Conservation (phyloP, 305 asterid genomes). For the Withania somnifera region DNA sequence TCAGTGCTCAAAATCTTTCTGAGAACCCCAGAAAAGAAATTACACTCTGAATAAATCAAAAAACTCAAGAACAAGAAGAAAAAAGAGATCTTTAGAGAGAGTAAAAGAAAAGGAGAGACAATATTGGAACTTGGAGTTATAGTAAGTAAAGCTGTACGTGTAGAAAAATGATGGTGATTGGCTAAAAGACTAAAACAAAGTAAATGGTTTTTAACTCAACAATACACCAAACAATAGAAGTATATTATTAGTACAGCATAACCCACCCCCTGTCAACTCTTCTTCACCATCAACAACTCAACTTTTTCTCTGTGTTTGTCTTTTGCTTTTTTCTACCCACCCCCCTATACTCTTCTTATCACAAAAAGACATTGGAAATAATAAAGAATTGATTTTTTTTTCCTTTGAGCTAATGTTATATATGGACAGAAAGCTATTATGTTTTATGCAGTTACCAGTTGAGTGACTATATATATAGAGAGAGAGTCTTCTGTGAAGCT, state of each 20-base stretch:
- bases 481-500: neutral
- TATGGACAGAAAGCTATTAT: neutral
- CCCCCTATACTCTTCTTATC: neutral
- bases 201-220: slow-evolving; percentile 23
- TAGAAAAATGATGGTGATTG: slow-evolving; percentile 18
- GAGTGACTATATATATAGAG: neutral
- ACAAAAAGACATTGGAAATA: slow-evolving; percentile 3
- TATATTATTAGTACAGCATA: neutral
- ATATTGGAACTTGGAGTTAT: slow-evolving; percentile 12
- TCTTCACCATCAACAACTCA: neutral
- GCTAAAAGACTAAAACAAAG: slow-evolving; percentile 23
- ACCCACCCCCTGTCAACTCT: neutral
- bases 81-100: neutral
- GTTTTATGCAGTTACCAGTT: neutral
- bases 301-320: slow-evolving; percentile 19
- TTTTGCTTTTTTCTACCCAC: slow-evolving; percentile 11
- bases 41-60: slow-evolving; percentile 16
- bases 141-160: neutral
- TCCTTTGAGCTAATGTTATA: slow-evolving; percentile 15
- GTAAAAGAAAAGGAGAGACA: neutral
- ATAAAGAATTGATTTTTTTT: slow-evolving; percentile 16
- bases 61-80: neutral
- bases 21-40: slow-evolving; percentile 23
- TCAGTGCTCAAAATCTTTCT: slow-evolving; percentile 20
- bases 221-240: slow-evolving; percentile 17